Percentiles rank a stretch among this genome's conserved stretches.
Evolutionary conservation across 108 stramenopile species (phyloP).

Genomic region (Skeletonema marinoi): DNA sequence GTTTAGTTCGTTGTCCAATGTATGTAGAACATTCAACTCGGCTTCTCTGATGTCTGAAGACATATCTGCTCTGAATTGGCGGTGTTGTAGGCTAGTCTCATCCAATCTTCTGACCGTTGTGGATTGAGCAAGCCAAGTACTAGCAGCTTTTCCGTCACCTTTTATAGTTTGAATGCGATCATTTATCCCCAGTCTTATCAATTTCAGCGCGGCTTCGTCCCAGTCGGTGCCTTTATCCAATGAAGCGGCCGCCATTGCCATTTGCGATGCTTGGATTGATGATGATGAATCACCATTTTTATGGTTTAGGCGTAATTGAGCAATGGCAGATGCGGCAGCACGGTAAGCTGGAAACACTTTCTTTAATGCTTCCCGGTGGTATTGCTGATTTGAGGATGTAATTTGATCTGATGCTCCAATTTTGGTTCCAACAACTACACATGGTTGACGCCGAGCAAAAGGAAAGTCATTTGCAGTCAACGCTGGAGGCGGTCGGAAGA

Average conservation of each 20-base stretch:
- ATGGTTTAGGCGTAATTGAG: constrained; percentile 32
- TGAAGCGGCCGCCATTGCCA: constrained; percentile 38
- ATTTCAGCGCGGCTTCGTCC: constrained; percentile 19
- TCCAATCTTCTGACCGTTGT: background rate
- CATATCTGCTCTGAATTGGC: constrained; percentile 19
- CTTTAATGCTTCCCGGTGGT: constrained; percentile 27
- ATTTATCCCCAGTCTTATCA: constrained; percentile 31
- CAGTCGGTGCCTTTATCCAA: constrained; percentile 26
- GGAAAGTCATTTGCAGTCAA: constrained; percentile 19
- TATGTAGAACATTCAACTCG: constrained; percentile 36
- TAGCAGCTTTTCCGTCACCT: constrained; percentile 18
- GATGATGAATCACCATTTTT: constrained; percentile 15
- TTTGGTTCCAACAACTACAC: constrained; percentile 44
- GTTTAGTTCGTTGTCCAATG: constrained; percentile 1
- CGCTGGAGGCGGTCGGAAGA: constrained; percentile 32
- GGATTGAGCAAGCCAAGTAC: constrained; percentile 31
- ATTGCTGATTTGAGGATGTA: background rate
- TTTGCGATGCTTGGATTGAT: constrained; percentile 33
- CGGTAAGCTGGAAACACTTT: constrained; percentile 35
- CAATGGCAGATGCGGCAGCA: constrained; percentile 48
- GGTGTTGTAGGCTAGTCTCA: constrained; percentile 6
- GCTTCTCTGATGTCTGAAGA: constrained; percentile 33
- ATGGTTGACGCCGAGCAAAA: constrained; percentile 45
- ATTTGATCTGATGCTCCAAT: constrained; percentile 2
- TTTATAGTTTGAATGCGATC: constrained; percentile 35